phyloP scores from a whole-genome alignment of 805 yeast genomes.

The Pichia nanzhaoensis region DNA sequence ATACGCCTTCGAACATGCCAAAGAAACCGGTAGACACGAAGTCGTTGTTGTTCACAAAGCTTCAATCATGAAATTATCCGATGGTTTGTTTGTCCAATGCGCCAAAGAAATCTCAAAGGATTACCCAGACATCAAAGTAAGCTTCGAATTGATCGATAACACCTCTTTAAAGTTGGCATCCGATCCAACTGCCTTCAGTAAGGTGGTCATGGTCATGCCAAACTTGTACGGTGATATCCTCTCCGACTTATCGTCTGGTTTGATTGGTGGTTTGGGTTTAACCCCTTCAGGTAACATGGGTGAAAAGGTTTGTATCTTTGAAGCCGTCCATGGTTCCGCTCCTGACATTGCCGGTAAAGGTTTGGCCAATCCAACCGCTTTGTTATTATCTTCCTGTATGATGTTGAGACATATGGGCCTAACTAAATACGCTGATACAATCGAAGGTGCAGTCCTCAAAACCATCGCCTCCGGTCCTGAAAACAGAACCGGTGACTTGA shows the following conservation, averaged over 20 bases:
- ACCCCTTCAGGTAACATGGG: slow-evolving; percentile 99
- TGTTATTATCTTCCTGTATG: slow-evolving; percentile 93
- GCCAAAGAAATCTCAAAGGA: slow-evolving; percentile 87
- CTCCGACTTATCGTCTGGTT: slow-evolving; percentile 96
- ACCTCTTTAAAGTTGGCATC: slow-evolving; percentile 86
- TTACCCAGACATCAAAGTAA: slow-evolving; percentile 83
- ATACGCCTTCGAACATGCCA: slow-evolving; percentile 96
- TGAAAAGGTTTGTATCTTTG: slow-evolving; percentile 93
- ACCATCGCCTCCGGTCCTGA: slow-evolving; percentile 95
- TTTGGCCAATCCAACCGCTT: slow-evolving; percentile 97
- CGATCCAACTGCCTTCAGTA: slow-evolving; percentile 81
- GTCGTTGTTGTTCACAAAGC: slow-evolving; percentile 97
- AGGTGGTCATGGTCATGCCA: slow-evolving; percentile 94
- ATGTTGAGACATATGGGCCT: slow-evolving; percentile 98
- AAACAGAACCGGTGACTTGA: slow-evolving; percentile 94
- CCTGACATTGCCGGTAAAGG: slow-evolving; percentile 99
- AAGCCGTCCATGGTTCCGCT: slow-evolving; percentile 99
- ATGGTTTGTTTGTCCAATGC: slow-evolving; percentile 90
- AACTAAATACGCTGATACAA: slow-evolving; percentile 70
- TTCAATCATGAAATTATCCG: slow-evolving; percentile 95
- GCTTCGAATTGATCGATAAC: slow-evolving; percentile 89
- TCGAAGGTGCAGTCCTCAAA: slow-evolving; percentile 78
- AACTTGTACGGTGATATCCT: slow-evolving; percentile 98
- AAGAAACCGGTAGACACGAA: slow-evolving; percentile 77
- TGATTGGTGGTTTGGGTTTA: slow-evolving; percentile 97